Base-by-base conservation (phyloP, 495 filamentous ascomycete species). In the Aspergillus avenaceus region DNA sequence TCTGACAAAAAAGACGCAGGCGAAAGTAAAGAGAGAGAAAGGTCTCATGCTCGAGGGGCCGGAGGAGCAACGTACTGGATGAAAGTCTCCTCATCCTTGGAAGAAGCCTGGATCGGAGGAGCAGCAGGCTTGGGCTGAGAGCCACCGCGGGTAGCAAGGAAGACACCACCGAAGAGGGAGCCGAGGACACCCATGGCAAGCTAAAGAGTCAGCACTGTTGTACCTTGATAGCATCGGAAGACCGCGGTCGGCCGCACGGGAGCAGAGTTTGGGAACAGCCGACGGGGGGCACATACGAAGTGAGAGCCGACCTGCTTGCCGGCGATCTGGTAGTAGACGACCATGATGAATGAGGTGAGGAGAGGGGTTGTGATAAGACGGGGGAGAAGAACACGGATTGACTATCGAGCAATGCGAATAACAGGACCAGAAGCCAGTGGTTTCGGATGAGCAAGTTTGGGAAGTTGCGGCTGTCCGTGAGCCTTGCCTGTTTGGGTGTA, bases 1-100 rank as follows among this genome's bases (percentile, higher is more conserved):
- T n/a, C n/a, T n/a, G n/a, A n/a, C n/a, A n/a, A n/a, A n/a, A n/a
- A n/a, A n/a, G n/a, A n/a, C n/a, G n/a, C n/a, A n/a, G n/a, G n/a
- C n/a, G n/a, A n/a, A n/a, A n/a, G n/a, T n/a, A n/a, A n/a, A n/a
- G n/a, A n/a, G 7, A 40, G 54, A 22, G 6, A 52, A 24, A 52
- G n/a, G n/a, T n/a, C n/a, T n/a, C n/a, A n/a, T n/a, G n/a, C n/a
- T n/a, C n/a, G n/a, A n/a, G n/a, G n/a, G n/a, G n/a, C n/a, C n/a
- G n/a, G n/a, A n/a, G n/a, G n/a, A n/a, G n/a, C n/a, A n/a, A 70
- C 87, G 67, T 82, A 97, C 92, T 95, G 89, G 78, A 98, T 93
- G 75, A 97, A 98, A 59, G 85, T 84, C 77, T 95, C 91, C 81
- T 98, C 92, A 65, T 97, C 92, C 65, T 89, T 85, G 74, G 84